Conservation (phyloP, 495 filamentous ascomycete species). For the Beverwykella pulmonaria region DNA sequence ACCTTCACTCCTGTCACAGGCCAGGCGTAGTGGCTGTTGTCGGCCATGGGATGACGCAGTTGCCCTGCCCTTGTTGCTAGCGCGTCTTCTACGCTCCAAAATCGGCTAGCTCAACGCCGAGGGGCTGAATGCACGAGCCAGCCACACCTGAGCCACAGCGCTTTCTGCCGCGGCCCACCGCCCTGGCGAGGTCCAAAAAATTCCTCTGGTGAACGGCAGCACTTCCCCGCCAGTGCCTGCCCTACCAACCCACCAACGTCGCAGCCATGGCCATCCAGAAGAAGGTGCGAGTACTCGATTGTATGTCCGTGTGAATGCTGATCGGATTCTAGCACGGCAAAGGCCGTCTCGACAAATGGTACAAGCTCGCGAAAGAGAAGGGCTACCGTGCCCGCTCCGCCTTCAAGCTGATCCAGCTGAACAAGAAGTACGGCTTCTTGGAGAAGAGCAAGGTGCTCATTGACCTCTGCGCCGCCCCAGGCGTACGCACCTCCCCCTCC, state of each 20-base stretch:
- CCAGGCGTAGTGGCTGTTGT: neutral
- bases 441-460: constrained; percentile 94
- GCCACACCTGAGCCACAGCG: neutral
- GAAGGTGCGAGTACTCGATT: constrained; percentile 59
- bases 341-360: constrained; percentile 97
- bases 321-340: constrained; percentile 72
- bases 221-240: neutral
- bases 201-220: neutral
- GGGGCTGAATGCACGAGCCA: too few species aligned
- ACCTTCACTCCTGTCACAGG: neutral
- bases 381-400: constrained; percentile 95
- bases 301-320: neutral
- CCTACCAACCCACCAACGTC: neutral
- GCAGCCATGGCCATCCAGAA: constrained; percentile 89
- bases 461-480: constrained; percentile 96
- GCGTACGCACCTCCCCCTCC: constrained; percentile 59
- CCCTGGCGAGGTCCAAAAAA: neutral
- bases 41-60: constrained; percentile 1
- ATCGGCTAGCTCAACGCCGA: too few species aligned
- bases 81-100: neutral
- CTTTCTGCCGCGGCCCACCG: constrained; percentile 8
- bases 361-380: constrained; percentile 93
- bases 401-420: constrained; percentile 98
- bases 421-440: constrained; percentile 98
- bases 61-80: constrained; percentile 1